These are phyloP conservation scores for Stipa capillata DNA, from an alignment of 176 grass and related monocot genomes.

Conservation along the genomic window DNA sequence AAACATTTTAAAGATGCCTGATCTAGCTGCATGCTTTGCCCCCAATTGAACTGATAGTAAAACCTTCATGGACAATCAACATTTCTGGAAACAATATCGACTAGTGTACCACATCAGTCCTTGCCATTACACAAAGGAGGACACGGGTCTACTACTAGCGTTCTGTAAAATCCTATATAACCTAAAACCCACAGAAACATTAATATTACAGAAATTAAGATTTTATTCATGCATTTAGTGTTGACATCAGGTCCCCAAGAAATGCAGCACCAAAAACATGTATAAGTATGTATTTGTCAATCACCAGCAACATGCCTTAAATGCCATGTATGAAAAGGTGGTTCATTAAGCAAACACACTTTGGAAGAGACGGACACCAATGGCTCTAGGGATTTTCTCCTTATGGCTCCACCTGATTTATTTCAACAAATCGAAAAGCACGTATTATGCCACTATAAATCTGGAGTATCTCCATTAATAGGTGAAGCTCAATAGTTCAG, in stretches of 20 bases:
- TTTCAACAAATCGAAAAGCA: neutral
- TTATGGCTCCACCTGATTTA: neutral
- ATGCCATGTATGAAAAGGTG: neutral
- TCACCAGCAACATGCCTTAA: neutral
- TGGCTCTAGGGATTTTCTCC: neutral
- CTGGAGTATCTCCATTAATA: neutral
- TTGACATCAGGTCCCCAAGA: neutral
- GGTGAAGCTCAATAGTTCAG: neutral
- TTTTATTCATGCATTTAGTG: neutral
- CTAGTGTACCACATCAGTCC: neutral
- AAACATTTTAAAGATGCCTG: neutral
- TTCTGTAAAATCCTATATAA: neutral
- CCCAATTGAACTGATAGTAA: neutral
- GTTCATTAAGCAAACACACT: neutral
- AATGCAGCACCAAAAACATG: conserved; percentile 26
- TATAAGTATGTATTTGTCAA: neutral
- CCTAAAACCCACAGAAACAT: neutral
- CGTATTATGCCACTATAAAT: neutral
- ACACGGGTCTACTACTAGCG: neutral
- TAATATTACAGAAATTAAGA: neutral
- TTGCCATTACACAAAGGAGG: neutral
- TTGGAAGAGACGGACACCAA: neutral
- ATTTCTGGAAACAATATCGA: neutral
- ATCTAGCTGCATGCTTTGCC: neutral
- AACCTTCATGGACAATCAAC: neutral